These are phyloP conservation scores for Neoarthrinium moseri DNA, from an alignment of 2,329 filamentous ascomycete genomes.

Conservation along the genomic window DNA sequence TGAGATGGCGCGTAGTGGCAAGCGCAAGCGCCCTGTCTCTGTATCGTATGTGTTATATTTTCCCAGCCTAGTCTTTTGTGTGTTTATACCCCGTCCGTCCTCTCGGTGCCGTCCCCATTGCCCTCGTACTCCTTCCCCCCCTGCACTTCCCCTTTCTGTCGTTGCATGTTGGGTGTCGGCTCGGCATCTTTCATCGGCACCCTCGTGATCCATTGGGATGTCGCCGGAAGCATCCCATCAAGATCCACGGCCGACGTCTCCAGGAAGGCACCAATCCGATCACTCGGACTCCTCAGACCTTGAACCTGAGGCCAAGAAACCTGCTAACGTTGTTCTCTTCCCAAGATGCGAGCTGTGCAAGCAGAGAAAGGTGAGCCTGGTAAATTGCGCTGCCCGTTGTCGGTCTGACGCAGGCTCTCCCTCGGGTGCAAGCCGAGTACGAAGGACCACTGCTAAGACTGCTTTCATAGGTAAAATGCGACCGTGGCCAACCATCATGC, in stretches of 20 bases:
- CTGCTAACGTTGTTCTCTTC: conserved; percentile 33
- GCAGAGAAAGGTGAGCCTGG: conserved; percentile 61
- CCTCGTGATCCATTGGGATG: neutral
- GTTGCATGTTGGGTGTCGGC: neutral
- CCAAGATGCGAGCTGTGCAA: conserved; percentile 75
- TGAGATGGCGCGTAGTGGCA: conserved; percentile 40
- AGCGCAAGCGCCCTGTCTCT: conserved; percentile 60
- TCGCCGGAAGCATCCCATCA: conserved; percentile 2
- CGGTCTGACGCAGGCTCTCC: too few species aligned
- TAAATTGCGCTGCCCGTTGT: conserved; percentile 10
- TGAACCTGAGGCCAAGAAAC: conserved; percentile 17
- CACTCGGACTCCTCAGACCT: conserved; percentile 15
- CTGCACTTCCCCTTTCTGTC: neutral
- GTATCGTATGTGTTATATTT: conserved; percentile 49
- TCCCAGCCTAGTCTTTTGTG: neutral
- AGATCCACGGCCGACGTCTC: neutral
- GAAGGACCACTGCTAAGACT: too few species aligned
- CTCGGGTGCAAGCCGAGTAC: too few species aligned
- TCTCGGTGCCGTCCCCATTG: neutral
- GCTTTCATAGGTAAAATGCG: conserved; percentile 70
- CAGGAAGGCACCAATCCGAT: conserved; percentile 16
- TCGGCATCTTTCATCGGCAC: neutral
- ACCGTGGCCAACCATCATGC: conserved; percentile 71
- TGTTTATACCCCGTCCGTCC: neutral
- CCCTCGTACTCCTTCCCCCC: conserved; percentile 3